Conservation (phyloP, 306 rosid species). For the Myrica gale region DNA sequence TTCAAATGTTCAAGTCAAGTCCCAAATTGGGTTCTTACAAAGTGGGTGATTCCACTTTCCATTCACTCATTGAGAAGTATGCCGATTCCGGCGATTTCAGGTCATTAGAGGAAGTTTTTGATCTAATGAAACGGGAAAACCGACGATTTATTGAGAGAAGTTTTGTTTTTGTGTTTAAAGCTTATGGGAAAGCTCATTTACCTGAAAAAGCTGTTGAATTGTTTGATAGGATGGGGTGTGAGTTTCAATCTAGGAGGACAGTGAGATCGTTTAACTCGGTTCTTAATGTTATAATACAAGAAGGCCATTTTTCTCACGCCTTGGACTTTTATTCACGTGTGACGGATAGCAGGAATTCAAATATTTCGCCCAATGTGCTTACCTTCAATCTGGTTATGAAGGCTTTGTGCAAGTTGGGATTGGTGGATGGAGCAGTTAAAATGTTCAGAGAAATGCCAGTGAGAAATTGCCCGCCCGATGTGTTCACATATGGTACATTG, state of each 20-base stretch:
- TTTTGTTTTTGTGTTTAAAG: conserved; percentile 68
- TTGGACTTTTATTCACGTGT: conserved; percentile 57
- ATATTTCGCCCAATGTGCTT: conserved; percentile 61
- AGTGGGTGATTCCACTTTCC: conserved; percentile 73
- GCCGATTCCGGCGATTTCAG: conserved; percentile 53
- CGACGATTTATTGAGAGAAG: conserved; percentile 55
- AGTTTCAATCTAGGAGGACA: conserved; percentile 70
- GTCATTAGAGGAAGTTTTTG: conserved; percentile 59
- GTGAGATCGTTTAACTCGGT: conserved; percentile 84
- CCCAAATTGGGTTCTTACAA: conserved; percentile 65
- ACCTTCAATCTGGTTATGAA: conserved; percentile 80
- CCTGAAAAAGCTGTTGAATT: conserved; percentile 67
- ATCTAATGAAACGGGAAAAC: conserved; percentile 63
- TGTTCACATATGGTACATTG: conserved; percentile 65
- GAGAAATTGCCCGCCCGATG: conserved; percentile 61
- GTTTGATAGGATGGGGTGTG: conserved; percentile 71
- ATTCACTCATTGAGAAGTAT: conserved; percentile 63
- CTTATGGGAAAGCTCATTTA: conserved; percentile 82
- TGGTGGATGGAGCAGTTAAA: conserved; percentile 71
- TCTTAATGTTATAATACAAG: conserved; percentile 74
- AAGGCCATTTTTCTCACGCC: conserved; percentile 49
- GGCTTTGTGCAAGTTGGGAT: conserved; percentile 76
- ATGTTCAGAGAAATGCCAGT: conserved; percentile 68
- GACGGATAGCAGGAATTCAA: conserved; percentile 28
- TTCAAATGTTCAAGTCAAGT: conserved; percentile 58